Base-by-base conservation (phyloP, 1,284 basidiomycete species). In the Phellopilus nigrolimitatus region DNA sequence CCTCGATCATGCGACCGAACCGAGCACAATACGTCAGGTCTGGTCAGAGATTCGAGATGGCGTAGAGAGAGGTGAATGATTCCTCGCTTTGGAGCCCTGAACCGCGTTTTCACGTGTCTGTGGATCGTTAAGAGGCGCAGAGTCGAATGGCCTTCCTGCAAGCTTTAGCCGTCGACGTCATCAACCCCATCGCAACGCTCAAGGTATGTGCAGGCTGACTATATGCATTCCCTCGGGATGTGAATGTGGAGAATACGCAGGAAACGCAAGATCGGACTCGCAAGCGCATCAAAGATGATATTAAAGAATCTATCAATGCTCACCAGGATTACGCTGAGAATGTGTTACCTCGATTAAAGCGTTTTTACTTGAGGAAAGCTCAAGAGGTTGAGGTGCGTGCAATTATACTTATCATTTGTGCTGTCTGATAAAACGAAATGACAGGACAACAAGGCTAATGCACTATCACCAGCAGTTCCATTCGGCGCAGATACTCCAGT, bases 231-330 rank as follows among this genome's bases (percentile, higher is more conserved):
- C 6, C 12, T 49, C 24, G 44, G 17, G 45, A 27, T 53, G 50
- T 47, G 45, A 34, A 41, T 42, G 5, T 31, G 21, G n/a, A 52
- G 2, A 13, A 42, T 21, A 15, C 24, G 15, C 53, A 91, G 84
- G 91, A 93, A 57, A 87, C 84, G 6, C 91, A 95, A 71, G 87
- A 89, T 49, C 80, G 91, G 34, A 93, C 91, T 22, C 78, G 88
- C 25, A 89, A 88, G 64, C 82, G 89, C n/a, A 88, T 95, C 63
- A 88, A 87, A 60, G 91, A 94, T 58, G 91, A 93, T 62, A 68
- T 93, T 56, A 93, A 91, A 66, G 78, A 80, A 6, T 89, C 91
- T 0, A 73, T 74, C 12, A 60, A 67, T 52, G 79, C 83, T 15
- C 91, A 94, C 67, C 76, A 77, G 25, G 91, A 94, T 19, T 91